These are phyloP conservation scores for Xerocomellus amylosporus DNA, from an alignment of 768 basidiomycete species.

Conservation along the genomic window DNA sequence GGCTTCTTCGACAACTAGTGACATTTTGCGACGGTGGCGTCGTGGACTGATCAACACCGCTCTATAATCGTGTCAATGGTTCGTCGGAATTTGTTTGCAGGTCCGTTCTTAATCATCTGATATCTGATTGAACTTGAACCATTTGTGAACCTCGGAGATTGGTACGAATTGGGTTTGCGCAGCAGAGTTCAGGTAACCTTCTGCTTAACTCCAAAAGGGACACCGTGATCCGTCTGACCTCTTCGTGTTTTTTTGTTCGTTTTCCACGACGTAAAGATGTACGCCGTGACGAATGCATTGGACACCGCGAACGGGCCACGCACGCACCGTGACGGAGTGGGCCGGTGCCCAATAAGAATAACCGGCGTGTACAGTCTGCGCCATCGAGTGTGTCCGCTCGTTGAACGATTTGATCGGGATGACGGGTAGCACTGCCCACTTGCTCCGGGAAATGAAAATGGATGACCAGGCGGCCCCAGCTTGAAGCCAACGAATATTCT, in stretches of 20 bases:
- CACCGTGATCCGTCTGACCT: conserved; percentile 1
- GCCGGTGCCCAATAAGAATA: conserved; percentile 4
- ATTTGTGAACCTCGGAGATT: conserved; percentile 21
- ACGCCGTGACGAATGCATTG: background rate
- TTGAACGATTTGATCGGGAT: conserved; percentile 1
- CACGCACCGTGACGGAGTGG: background rate
- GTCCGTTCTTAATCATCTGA: conserved; percentile 20
- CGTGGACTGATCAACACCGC: conserved; percentile 14
- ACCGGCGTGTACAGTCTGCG: conserved; percentile 2
- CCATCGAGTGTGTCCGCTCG: conserved; percentile 1
- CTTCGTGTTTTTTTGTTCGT: background rate
- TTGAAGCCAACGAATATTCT: conserved; percentile 3
- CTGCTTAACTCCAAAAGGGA: conserved; percentile 24
- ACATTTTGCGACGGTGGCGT: conserved; percentile 27
- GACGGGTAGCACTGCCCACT: conserved; percentile 4
- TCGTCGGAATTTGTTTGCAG: conserved; percentile 22
- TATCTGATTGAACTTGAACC: conserved; percentile 12
- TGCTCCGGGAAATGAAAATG: conserved; percentile 12
- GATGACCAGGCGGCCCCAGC: conserved; percentile 6
- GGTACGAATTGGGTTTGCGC: conserved; percentile 23
- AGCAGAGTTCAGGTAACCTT: conserved; percentile 14
- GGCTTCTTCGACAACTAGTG: conserved; percentile 1
- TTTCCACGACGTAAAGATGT: conserved; percentile 26
- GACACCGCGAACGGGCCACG: background rate
- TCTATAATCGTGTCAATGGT: conserved; percentile 8